Evolutionary conservation across 352 stramenopile species (phyloP).

Genomic region (Phytophthora aleatoria): DNA sequence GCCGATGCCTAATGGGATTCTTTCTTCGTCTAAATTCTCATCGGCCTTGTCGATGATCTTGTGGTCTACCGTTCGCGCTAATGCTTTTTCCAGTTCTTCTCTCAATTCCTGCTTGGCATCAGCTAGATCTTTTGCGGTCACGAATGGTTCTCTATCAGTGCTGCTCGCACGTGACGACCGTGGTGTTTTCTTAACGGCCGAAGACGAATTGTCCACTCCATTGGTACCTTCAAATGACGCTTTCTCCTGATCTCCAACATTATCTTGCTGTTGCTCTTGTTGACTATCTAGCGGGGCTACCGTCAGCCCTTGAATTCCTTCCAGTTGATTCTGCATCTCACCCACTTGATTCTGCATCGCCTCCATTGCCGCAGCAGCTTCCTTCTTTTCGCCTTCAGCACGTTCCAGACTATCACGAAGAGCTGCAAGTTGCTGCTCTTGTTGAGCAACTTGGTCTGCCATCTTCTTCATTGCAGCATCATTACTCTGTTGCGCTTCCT

Average conservation of each 20-base stretch:
- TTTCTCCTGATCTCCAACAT: slow-evolving; percentile 7
- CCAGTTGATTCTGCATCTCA: slow-evolving; percentile 51
- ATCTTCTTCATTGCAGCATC: slow-evolving; percentile 56
- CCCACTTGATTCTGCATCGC: slow-evolving; percentile 57
- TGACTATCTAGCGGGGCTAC: slow-evolving; percentile 13
- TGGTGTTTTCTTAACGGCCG: slow-evolving; percentile 11
- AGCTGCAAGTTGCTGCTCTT: slow-evolving; percentile 6
- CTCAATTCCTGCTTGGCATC: slow-evolving; percentile 52
- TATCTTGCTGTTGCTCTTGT: slow-evolving; percentile 24
- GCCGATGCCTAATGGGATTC: background rate
- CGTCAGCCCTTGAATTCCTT: slow-evolving; percentile 28
- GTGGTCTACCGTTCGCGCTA: slow-evolving; percentile 50
- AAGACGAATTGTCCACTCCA: background rate
- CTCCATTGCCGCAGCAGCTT: slow-evolving; percentile 48
- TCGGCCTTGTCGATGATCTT: slow-evolving; percentile 34
- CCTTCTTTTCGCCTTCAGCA: slow-evolving; percentile 62
- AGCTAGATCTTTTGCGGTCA: slow-evolving; percentile 51
- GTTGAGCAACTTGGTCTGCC: slow-evolving; percentile 41
- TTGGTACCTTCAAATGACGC: background rate
- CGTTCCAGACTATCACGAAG: slow-evolving; percentile 48
- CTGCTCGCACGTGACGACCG: slow-evolving; percentile 21
- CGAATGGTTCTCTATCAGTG: slow-evolving; percentile 28
- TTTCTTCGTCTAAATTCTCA: slow-evolving; percentile 14
- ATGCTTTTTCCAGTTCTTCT: slow-evolving; percentile 47
- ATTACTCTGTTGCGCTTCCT: slow-evolving; percentile 39